Percentiles rank a stretch among this genome's conserved stretches.
Conservation (phyloP, 768 basidiomycete species). For the Lentinus brumalis region DNA sequence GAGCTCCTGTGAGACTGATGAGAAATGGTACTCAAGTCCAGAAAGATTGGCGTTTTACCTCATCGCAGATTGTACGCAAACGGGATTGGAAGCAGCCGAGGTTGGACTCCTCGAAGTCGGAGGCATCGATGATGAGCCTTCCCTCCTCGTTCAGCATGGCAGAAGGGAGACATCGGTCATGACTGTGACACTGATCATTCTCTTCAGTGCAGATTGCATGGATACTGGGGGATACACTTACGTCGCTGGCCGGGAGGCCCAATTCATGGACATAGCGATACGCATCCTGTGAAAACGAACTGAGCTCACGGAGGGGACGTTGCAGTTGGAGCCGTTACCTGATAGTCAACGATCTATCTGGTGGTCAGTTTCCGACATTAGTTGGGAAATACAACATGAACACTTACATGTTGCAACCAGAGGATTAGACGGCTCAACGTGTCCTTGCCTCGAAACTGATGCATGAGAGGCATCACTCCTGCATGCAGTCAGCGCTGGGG, state of each 20-base stretch:
- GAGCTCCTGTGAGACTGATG: background rate
- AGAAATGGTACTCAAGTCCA: too few relatives aligned
- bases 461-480: background rate
- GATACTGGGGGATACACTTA: background rate
- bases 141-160: slow-evolving; percentile 11
- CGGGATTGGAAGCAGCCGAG: slow-evolving; percentile 8
- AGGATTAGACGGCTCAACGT: background rate
- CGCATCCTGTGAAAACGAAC: background rate
- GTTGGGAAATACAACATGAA: background rate
- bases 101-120: slow-evolving; percentile 5
- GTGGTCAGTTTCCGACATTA: background rate
- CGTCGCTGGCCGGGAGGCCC: slow-evolving; percentile 4
- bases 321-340: background rate
- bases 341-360: slow-evolving; percentile 8
- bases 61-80: slow-evolving; percentile 8
- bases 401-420: slow-evolving; percentile 14
- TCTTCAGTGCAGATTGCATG: background rate
- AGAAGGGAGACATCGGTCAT: slow-evolving; percentile 6
- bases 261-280: background rate
- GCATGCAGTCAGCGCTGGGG: background rate
- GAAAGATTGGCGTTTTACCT: background rate
- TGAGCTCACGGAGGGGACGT: background rate
- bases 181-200: background rate
- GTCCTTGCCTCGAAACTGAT: slow-evolving; percentile 4
- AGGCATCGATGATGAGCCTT: slow-evolving; percentile 1